Conservation (phyloP, 345 rosid genomes). For the Geranium brycei region DNA sequence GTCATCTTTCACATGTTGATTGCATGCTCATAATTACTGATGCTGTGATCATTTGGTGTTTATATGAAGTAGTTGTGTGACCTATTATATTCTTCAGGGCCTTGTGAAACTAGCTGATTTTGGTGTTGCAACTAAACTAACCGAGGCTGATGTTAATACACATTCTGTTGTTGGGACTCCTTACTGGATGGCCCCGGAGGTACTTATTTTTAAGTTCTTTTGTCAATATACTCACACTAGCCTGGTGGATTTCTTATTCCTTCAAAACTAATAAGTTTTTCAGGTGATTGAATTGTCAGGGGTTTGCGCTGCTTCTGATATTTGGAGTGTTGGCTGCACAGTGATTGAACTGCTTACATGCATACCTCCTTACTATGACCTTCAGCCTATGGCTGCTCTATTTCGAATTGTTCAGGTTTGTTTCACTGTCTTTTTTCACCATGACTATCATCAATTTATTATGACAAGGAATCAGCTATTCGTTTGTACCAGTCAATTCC, state of each 20-base stretch:
- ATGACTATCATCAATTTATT: neutral
- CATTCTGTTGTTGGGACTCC: conserved; percentile 98
- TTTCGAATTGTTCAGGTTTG: conserved; percentile 96
- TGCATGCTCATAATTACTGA: neutral
- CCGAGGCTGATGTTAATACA: conserved; percentile 93
- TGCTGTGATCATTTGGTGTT: neutral
- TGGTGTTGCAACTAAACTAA: conserved; percentile 98
- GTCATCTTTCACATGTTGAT: neutral
- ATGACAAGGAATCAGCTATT: no score
- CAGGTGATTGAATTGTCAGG: conserved; percentile 99
- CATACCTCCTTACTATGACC: conserved; percentile 94
- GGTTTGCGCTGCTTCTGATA: conserved; percentile 99
- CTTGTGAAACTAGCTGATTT: conserved; percentile 99
- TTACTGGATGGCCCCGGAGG: conserved; percentile 99
- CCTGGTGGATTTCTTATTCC: conserved; percentile 2
- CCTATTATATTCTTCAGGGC: conserved; percentile 38
- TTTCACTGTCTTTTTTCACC: neutral
- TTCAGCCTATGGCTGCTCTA: conserved; percentile 97
- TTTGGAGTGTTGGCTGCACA: conserved; percentile 99
- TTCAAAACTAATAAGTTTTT: conserved; percentile 17
- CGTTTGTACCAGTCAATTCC: no score
- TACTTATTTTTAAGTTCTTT: conserved; percentile 11
- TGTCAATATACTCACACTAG: neutral
- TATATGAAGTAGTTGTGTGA: neutral
- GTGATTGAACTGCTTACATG: conserved; percentile 95